Evolutionary conservation across 352 stramenopile genomes (phyloP), one percentile per base, ranked within the genome.

Genomic region (Phytophthora pisi): DNA sequence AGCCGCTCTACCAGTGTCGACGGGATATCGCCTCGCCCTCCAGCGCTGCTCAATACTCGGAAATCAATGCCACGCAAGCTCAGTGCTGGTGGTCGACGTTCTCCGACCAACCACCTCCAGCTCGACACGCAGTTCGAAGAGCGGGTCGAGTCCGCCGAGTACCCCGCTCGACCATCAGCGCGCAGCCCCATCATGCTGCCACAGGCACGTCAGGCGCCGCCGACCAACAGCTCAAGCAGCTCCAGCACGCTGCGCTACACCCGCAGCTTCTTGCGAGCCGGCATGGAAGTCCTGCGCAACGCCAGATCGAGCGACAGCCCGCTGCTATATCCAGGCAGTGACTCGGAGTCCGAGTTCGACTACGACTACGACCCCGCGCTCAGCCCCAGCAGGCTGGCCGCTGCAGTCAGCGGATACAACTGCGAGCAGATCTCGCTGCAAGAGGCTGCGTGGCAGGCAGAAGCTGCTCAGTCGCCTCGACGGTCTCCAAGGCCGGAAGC

Each of bases 271-370:
- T 59, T 93, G 6, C 79, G 75, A 5, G 70, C 79, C 0, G 84
- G 84, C 0, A 89, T 91, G 77, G 81, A 91, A 56, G 78, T 90
- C 43, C 54, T 91, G 1, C 79, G 79, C 20, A 66, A 57, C 4
- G 47, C 65, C 8, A 24, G 64, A 7, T 62, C 60, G n/a, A 72
- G 64, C 20, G 51, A 47, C 9, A 68, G 6, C 10, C 68, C 54
- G 20, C 18, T 68, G 18, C 68, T 49, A 0, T 74, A 70, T 26
- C 46, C 69, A 3, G 42, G 36, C 7, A 64, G 26, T 23, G 53
- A 61, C 5, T 50, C 66, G 4, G 74, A 66, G 16, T 26, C 43
- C 18, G 43, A 50, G 43, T 50, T 50, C 9, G 43, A 50, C 43
- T 50, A 50, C 26, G 58, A 72, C 15, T 43, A 57, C 15, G 64